A percentile compares a stretch with the other conserved stretches of the same genome.
Evolutionary conservation across 192 early-diverging fungal genomes (phyloP).

Genomic region (Coemansia javaensis): DNA sequence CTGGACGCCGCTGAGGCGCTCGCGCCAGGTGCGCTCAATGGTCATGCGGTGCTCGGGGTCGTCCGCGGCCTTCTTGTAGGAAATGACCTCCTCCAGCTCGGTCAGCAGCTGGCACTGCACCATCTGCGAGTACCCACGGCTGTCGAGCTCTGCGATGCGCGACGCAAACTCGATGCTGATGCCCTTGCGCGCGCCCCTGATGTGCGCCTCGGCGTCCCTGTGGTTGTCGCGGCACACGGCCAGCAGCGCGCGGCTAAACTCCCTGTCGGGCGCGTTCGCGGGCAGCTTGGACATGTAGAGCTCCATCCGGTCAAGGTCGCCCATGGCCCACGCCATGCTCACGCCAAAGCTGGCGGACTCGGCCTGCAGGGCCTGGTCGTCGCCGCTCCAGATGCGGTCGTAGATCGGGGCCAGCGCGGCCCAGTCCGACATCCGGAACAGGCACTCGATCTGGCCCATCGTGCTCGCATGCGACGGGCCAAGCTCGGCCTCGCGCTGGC

Average conservation of each 20-base stretch:
- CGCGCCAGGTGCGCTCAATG: conserved; percentile 83
- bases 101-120: conserved; percentile 97
- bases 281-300: conserved; percentile 83
- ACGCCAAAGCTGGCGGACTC: conserved; percentile 84
- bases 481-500: conserved; percentile 55
- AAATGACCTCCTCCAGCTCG: conserved; percentile 94
- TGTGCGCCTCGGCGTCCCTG: conserved; percentile 65
- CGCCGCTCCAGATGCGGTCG: conserved; percentile 68
- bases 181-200: conserved; percentile 77
- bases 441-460: conserved; percentile 81
- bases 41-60: conserved; percentile 69
- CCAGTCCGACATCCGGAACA: conserved; percentile 93
- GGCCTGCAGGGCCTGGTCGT: conserved; percentile 57
- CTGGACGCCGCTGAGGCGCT: conserved; percentile 80
- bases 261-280: conserved; percentile 57
- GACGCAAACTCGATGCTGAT: conserved; percentile 86
- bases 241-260: conserved; percentile 87
- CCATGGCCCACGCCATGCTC: conserved; percentile 89
- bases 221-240: conserved; percentile 76
- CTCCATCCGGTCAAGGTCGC: conserved; percentile 87
- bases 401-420: conserved; percentile 72
- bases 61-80: conserved; percentile 78
- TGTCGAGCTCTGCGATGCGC: conserved; percentile 88
- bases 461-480: conserved; percentile 53
- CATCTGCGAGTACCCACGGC: conserved; percentile 79